These are phyloP conservation scores for Candida maris DNA, from an alignment of 805 yeast species.

Conservation along the genomic window DNA sequence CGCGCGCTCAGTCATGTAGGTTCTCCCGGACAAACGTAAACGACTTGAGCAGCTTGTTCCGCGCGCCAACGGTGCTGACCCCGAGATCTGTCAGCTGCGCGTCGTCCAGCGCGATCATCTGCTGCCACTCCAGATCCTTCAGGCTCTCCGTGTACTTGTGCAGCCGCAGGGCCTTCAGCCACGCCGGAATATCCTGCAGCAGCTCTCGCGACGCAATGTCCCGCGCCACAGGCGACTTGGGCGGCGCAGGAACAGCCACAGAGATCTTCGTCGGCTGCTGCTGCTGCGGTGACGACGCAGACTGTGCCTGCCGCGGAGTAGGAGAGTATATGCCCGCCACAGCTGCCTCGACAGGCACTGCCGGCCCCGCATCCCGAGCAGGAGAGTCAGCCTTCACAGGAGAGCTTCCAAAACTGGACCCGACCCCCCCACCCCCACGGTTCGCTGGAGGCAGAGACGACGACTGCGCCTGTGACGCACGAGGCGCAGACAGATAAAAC, in stretches of 20 bases:
- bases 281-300: too few species aligned
- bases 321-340: slow-evolving; percentile 12
- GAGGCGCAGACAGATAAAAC: slow-evolving; percentile 14
- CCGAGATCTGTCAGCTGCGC: slow-evolving; percentile 71
- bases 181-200: slow-evolving; percentile 78
- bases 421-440: slow-evolving; percentile 8
- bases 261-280: slow-evolving; percentile 1
- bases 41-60: slow-evolving; percentile 89
- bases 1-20: slow-evolving; percentile 22
- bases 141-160: slow-evolving; percentile 92
- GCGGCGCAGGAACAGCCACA: slow-evolving; percentile 9
- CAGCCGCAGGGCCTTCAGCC: slow-evolving; percentile 85
- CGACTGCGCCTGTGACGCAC: slow-evolving; percentile 16
- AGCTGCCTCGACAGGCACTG: background rate
- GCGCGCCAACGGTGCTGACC: slow-evolving; percentile 91
- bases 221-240: slow-evolving; percentile 44
- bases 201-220: slow-evolving; percentile 51
- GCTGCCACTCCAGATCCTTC: slow-evolving; percentile 72
- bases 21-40: slow-evolving; percentile 75
- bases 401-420: slow-evolving; percentile 3
- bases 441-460: slow-evolving; percentile 25
- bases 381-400: slow-evolving; percentile 9
- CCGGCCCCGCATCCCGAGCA: background rate
- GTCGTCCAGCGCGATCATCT: slow-evolving; percentile 69
- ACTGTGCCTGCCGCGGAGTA: slow-evolving; percentile 12